Percentiles rank a stretch among this genome's conserved stretches.
phyloP scores from a whole-genome alignment of 164 flowering plant species.

The Brasenia schreberi region DNA sequence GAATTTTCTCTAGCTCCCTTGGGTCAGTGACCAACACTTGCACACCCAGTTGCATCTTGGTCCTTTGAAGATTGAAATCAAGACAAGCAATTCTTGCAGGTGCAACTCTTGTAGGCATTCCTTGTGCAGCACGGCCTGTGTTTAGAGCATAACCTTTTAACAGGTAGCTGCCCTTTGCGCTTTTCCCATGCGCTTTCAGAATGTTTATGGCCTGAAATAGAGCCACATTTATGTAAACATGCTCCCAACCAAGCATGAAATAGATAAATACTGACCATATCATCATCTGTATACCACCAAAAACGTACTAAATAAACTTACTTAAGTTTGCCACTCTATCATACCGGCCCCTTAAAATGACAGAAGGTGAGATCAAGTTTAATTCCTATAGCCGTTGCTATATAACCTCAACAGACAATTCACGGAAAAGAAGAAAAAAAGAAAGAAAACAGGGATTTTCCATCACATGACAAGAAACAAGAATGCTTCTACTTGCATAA shows the following conservation, averaged over 20 bases:
- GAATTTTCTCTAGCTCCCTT: conserved; percentile 94
- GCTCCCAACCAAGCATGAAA: no score
- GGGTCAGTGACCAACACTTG: conserved; percentile 91
- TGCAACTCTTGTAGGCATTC: conserved; percentile 82
- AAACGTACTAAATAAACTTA: no score
- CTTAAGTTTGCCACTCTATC: no score
- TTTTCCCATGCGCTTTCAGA: conserved; percentile 95
- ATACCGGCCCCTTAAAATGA: no score
- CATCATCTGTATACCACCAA: no score
- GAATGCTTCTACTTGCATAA: not conserved
- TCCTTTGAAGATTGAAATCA: conserved; percentile 91
- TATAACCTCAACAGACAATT: no score
- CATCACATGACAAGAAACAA: not conserved
- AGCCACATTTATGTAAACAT: no score
- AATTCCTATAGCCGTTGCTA: no score
- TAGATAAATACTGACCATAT: no score
- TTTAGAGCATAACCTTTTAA: conserved; percentile 96
- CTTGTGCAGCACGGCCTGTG: conserved; percentile 99
- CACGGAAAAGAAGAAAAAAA: no score
- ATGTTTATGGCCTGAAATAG: conserved; percentile 70
- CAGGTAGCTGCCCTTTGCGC: conserved; percentile 87
- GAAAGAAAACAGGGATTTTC: not conserved
- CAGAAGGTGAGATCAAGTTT: no score
- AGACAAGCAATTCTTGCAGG: conserved; percentile 98
- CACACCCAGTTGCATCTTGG: conserved; percentile 97